Evolutionary conservation across 495 filamentous ascomycete genomes (phyloP), one percentile per base, ranked within the genome.

Genomic region (Articulospora tetracladia): DNA sequence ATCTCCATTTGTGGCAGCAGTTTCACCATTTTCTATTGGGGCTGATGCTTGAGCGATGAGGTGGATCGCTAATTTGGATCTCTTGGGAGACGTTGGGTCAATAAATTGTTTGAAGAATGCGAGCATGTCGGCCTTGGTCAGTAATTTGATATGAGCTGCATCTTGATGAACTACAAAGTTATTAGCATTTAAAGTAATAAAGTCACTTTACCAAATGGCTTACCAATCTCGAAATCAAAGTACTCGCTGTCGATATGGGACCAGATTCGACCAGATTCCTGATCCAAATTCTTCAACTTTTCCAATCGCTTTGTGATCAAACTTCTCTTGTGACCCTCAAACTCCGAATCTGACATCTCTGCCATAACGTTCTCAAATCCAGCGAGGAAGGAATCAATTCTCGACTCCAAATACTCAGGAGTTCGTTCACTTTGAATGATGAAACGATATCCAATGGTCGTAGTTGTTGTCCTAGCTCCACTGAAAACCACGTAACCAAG

Each of bases 401-500:
- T 81, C 2, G 82, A 82, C 68, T 98, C 94, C 25, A 98, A 73
- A 69, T 96, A 96, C 34, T 84, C 76, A 0, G 88, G 85, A 1
- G 87, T 86, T 64, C 86, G 86, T 76, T 99, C 94, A 67, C 90
- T 95, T 76, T 99, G 94, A 47, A 99, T 93, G 63, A 98, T 85
- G 59, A 99, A 86, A 12, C 93, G 83, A 69, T 92, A 96, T 8
- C 89, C 90, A 56, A 91, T 87, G 3, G 87, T 90, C 0, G 87
- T 93, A 48, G 83, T 71, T 34, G 80, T 83, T 57, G 86, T 78
- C 47, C 88, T 79, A 13, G 83, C 74, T 15, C 92, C 91, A 51
- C 88, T 93, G 76, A 89, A 96, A 1, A 99, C 94, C 48, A 98
- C 87, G 67, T 99, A 99, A 15, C 94, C 94, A 10, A 99, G 87